phyloP scores from a whole-genome alignment of 192 early-diverging fungal species.

The Coemansia sp. region DNA sequence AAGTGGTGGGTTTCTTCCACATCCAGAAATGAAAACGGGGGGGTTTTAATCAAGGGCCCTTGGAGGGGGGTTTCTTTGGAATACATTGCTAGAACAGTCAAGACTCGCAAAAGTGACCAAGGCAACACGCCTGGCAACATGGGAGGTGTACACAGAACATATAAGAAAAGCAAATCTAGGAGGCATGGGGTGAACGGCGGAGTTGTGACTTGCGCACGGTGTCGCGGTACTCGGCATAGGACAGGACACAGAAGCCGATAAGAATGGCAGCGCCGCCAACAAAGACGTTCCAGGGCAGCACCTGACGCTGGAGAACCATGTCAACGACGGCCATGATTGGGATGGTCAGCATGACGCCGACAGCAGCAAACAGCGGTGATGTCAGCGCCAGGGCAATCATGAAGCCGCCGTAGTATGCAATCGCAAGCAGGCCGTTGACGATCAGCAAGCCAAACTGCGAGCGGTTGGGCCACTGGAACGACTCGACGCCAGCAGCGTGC shows the following conservation, averaged over 20 bases:
- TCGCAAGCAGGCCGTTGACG: conserved; percentile 65
- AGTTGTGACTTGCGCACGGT: conserved; percentile 23
- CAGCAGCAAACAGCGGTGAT: conserved; percentile 69
- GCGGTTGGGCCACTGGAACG: conserved; percentile 63
- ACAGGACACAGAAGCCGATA: conserved; percentile 57
- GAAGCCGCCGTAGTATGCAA: conserved; percentile 75
- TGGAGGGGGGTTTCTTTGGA: no score
- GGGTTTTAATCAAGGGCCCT: no score
- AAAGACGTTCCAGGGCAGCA: conserved; percentile 56
- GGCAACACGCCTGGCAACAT: background rate
- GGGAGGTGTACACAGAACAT: background rate
- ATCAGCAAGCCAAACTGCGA: conserved; percentile 58
- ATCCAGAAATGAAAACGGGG: no score
- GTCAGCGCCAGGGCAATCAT: conserved; percentile 76
- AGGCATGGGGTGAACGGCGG: background rate
- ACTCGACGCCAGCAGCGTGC: conserved; percentile 60
- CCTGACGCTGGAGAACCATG: conserved; percentile 52
- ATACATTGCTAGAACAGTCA: no score
- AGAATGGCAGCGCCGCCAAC: conserved; percentile 58
- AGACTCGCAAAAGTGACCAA: background rate
- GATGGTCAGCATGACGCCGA: conserved; percentile 80
- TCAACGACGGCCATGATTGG: conserved; percentile 66
- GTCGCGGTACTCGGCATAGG: conserved; percentile 43
- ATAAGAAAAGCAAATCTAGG: background rate
- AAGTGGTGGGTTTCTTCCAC: no score